Evolutionary conservation across 108 stramenopile genomes (phyloP), one percentile per base, ranked within the genome.

Genomic region (Conticribra weissflogii): DNA sequence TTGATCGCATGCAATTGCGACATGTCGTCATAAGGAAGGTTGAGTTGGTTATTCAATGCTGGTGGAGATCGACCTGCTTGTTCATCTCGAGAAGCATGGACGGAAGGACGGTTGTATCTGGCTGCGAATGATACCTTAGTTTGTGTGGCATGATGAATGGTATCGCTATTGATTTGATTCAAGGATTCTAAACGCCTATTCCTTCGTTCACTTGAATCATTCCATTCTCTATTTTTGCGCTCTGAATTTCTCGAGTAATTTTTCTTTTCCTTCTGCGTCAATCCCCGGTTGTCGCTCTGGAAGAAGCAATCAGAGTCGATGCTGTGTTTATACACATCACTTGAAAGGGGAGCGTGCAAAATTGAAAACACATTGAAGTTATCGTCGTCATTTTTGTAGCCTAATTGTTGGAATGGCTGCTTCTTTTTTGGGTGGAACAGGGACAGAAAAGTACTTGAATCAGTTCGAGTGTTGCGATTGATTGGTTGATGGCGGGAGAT

Each of bases 1-100:
- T 56, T 46, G 15, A 85, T 82, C 23, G 81, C 78, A 3, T 66
- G 60, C n/a, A 75, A 69, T 55, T 83, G 82, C 17, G 63, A 66
- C 58, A 50, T 47, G 53, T 81, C 80, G 49, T 65, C 70, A 63
- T 68, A 63, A 22, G 76, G 68, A 21, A 76, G 55, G 49, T 68
- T 22, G 15, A 70, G 49, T 25, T 32, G 31, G 23, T 68, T 46
- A 31, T 58, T 51, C 8, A 41, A 30, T 59, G 55, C n/a, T 41
- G 27, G 12, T 24, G 48, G 30, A 33, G 24, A 52, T 27, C 9
- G 22, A 18, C 16, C 34, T 29, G 47, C 8, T 16, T 3, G 3
- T 58, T 48, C 24, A 25, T 18, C 21, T 31, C 28, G 1, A 31
- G 48, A 2, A 48, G 24, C n/a, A 44, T 14, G 12, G 4, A 44